Evolutionary conservation across 2,329 filamentous ascomycete species (phyloP).

Genomic region (Coniella vitis): DNA sequence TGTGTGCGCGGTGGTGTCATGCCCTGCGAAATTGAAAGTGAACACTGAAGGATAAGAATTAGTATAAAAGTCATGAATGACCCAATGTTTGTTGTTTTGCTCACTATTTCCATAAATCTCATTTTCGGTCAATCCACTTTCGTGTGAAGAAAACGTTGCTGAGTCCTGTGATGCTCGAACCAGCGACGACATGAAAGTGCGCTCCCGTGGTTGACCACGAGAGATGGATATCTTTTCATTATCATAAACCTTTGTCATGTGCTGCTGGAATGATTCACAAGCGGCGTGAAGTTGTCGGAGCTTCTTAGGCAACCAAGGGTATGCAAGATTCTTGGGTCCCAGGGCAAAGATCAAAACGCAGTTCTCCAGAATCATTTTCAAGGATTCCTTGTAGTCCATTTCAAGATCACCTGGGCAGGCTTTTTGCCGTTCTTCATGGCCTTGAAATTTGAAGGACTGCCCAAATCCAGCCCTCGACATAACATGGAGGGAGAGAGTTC

Average conservation of each 20-base stretch:
- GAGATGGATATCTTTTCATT: too few relatives aligned
- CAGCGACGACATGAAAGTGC: not conserved
- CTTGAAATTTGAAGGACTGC: conserved; percentile 7
- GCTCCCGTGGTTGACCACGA: too few relatives aligned
- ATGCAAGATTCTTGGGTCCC: conserved; percentile 10
- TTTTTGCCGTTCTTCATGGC: conserved; percentile 17
- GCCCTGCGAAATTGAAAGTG: conserved; percentile 1
- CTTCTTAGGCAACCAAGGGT: conserved; percentile 19
- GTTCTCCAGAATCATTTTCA: conserved; percentile 22
- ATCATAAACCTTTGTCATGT: conserved; percentile 26
- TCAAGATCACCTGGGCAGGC: not conserved
- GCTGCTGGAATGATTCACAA: conserved; percentile 20
- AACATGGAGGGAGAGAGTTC: conserved; percentile 2
- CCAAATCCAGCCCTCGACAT: conserved; percentile 8
- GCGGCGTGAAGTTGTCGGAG: conserved; percentile 19
- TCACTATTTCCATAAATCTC: conserved; percentile 42
- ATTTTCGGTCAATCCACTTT: conserved; percentile 25
- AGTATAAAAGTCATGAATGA: too few relatives aligned
- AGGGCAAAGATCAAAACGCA: conserved; percentile 22
- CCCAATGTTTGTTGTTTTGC: too few relatives aligned
- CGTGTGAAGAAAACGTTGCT: not conserved
- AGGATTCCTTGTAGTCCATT: conserved; percentile 2
- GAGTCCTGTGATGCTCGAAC: conserved; percentile 6
- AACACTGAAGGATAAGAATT: too few relatives aligned
- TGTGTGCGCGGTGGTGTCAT: conserved; percentile 1